Base-by-base conservation (phyloP, 2,329 filamentous ascomycete species). In the Helotiales sp. region DNA sequence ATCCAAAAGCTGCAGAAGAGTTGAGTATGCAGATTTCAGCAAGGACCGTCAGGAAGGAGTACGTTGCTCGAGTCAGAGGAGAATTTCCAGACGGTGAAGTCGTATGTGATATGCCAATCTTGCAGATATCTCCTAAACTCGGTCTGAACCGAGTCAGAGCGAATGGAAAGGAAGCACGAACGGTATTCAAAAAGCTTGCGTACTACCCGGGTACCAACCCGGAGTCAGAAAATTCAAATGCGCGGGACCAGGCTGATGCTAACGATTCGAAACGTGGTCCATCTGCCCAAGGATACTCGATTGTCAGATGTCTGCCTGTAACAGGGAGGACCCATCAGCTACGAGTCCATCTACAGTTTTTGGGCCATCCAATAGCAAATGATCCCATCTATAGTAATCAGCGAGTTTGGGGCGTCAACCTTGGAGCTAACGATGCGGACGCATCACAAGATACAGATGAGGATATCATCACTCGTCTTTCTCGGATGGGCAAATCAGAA, bases 351-450 rank as follows among this genome's bases (percentile, higher is more conserved):
- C 81, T 99, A 15, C 95, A 99, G 71, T 96, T 91, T 72, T 79
- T 99, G 3, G 95, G 95, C 1, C 90, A 98, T 70, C 95, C 95
- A 1, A 98, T 99, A 66, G 87, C 91, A 63, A 99, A 99, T 72
- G 95, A 99, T 70, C 95, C 95, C 7, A 98, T 99, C 67, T 99
- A 99, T 73, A 92, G 91, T 67, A 99, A 99, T 71, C 87, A 91
- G 70, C 86, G 87, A 57, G 95, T 99, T 10, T 99, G 96, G 80
- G 95, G 95, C 0, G 79, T 87, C 0, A 82, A 87, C 9, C 83
- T 99, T 0, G 95, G 91, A 15, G 83, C 75, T 54, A 78, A 82
- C 55, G 85, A 88, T 61, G 76, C 79, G 13, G 88, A 93, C 50
- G 85, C 83, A 2, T 80, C 80, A 19, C 82, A 82, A 25, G 88